Conservation (phyloP, 768 basidiomycete genomes). For the Omphalotus guepiniiformis region DNA sequence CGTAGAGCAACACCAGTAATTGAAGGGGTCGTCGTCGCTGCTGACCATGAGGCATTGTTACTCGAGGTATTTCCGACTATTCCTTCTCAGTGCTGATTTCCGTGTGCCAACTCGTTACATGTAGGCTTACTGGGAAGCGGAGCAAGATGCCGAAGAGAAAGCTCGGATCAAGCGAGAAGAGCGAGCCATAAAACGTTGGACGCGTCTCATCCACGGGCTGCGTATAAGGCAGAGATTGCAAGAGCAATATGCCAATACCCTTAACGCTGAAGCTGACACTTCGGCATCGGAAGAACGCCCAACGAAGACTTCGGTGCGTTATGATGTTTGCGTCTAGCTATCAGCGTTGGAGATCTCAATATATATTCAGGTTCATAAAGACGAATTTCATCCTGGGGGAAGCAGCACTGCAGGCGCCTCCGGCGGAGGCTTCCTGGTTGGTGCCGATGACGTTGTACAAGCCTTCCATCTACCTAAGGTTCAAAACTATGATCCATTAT, state of each 20-base stretch:
- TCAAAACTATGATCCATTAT: constrained; percentile 29
- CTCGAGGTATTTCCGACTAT: constrained; percentile 55
- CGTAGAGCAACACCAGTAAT: constrained; percentile 82
- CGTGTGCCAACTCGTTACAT: background rate
- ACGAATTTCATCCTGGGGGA: constrained; percentile 19
- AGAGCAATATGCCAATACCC: constrained; percentile 59
- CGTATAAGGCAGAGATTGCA: constrained; percentile 81
- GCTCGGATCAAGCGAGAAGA: constrained; percentile 73
- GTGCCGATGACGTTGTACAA: constrained; percentile 69
- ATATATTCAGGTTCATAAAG: constrained; percentile 9
- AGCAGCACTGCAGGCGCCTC: constrained; percentile 18
- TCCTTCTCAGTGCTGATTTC: constrained; percentile 9
- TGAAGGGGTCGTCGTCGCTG: constrained; percentile 82
- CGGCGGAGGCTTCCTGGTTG: constrained; percentile 63
- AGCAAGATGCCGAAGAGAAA: constrained; percentile 73
- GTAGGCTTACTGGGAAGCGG: constrained; percentile 84
- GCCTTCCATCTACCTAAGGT: constrained; percentile 68
- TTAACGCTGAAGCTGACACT: constrained; percentile 12
- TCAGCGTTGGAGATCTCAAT: background rate
- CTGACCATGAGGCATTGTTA: constrained; percentile 68
- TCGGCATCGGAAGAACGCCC: constrained; percentile 2
- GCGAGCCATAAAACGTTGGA: constrained; percentile 84
- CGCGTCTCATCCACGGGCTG: constrained; percentile 80
- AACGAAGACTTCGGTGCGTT: background rate
- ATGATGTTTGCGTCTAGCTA: background rate